Conservation (phyloP, 805 yeast species). For the Jamesozyma rosinii region DNA sequence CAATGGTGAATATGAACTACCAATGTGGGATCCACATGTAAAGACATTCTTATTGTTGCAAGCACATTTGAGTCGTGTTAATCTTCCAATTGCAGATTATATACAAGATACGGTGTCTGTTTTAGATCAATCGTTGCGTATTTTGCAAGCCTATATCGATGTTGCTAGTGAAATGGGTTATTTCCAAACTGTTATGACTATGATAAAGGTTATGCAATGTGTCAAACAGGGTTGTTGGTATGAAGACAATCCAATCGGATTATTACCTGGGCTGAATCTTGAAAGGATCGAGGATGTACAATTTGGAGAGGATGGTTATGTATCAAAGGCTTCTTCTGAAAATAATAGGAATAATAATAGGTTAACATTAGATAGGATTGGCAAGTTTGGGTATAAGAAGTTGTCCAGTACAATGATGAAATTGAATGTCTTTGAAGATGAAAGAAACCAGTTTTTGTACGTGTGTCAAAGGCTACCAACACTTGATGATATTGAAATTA, state of each 20-base stretch:
- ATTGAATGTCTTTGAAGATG: constrained; percentile 34
- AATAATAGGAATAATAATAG: constrained; percentile 4
- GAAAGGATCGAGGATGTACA: constrained; percentile 21
- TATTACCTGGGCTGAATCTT: constrained; percentile 32
- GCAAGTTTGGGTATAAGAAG: constrained; percentile 33
- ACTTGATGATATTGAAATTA: constrained; percentile 34
- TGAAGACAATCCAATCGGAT: constrained; percentile 61
- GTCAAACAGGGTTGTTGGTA: constrained; percentile 84
- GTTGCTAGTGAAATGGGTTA: constrained; percentile 79
- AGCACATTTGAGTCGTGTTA: constrained; percentile 72
- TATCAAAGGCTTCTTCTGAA: background rate
- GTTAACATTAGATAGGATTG: constrained; percentile 35
- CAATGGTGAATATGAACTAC: constrained; percentile 43
- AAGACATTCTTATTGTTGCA: constrained; percentile 75
- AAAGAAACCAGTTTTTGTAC: constrained; percentile 40
- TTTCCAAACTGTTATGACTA: constrained; percentile 47
- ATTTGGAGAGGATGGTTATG: constrained; percentile 19
- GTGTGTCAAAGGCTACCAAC: constrained; percentile 55
- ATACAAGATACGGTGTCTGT: constrained; percentile 89
- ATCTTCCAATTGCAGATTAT: constrained; percentile 90
- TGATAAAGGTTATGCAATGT: constrained; percentile 70
- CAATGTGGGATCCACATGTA: constrained; percentile 76
- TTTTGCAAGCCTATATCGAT: constrained; percentile 86
- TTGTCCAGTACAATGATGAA: constrained; percentile 10
- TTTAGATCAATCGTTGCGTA: constrained; percentile 87